Base-by-base conservation (phyloP, 306 rosid species). In the Sicyos baderoa region DNA sequence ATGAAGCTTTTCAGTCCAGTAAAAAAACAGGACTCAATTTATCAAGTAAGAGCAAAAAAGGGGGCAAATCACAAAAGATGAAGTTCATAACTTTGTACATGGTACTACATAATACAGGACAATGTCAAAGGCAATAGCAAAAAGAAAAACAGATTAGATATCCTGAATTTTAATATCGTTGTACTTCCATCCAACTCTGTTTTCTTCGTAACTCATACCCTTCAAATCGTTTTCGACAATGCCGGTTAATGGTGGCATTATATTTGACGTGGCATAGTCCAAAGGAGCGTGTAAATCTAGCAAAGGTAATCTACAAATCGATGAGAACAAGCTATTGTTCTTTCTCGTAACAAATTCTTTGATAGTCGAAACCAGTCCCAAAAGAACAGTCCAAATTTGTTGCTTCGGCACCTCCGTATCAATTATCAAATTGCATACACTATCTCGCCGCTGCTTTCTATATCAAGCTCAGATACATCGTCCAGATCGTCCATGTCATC, bases 381-480 rank as follows among this genome's bases (percentile, higher is more conserved):
- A 16, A 25, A 48, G 40, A 35, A 35, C 40, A 35, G 40, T 35
- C 40, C 61, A 32, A 25, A 25, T 25, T 25, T 25, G 29, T 25
- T 1, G 29, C 29, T 25, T 25, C 29, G 29, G 29, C 29, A 25
- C 29, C 29, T 25, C 29, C 29, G 29, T 25, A 25, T 25, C 29
- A 25, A 47, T 48, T 27, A 71, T 81, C 78, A 89, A 50, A 87
- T 79, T 61, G 98, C 98, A 80, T 88, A 93, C 25, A 93, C 96
- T 52, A 93, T 89, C 78, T 89, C 97, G 74, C 91, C 98, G 25
- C 97, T 93, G 82, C 97, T 93, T 76, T 93, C 98, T 27, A 85
- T 79, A 72, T 88, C 96, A 23, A 86, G 98, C 75, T 93, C 91
- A 12, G 86, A 89, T 57, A 89, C 97, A 8, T 90, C 83, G 21